Evolutionary conservation across 148 eudicot genomes (phyloP), one percentile per base, ranked within the genome.

Genomic region (Nepenthes gracilis): DNA sequence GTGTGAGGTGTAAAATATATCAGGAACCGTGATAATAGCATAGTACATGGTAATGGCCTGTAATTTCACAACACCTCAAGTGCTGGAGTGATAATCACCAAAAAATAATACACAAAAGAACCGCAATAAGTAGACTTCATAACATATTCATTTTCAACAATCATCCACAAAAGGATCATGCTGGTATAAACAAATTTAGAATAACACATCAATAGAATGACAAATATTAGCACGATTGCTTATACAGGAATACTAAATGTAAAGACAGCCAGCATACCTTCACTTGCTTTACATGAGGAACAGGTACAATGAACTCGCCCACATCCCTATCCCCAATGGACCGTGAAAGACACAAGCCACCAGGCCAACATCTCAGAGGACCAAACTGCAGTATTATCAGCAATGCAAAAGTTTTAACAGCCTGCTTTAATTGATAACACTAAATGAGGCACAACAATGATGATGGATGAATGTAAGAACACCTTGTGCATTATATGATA

Each of bases 341-440:
- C 48, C 98, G 84, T 13, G 98, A 88, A 43, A 93, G 87, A 64
- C 98, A 93, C 80, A 93, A 78, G 57, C 98, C 98, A 77, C 98
- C 98, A 55, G 98, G 98, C 98, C 98, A 93, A 86, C 98, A 93
- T 86, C 98, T 86, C 74, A 93, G 67, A 14, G 98, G 98, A 67
- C 98, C 98, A 82, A 93, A 78, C 98, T 93, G 73, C 65, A 72
- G 32, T 48, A 36, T 64, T 54, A 58, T 33, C 62, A 67, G 8
- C 55, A 14, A 5, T 32, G 23, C 23, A 38, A 36, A 56, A 57
- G 7, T 9, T 23, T n/a, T 32, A 9, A 48, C 23, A 40, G 45
- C 45, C 6, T 40, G 45, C 45, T 40, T 40, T 4, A 40, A 40
- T 40, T 40, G 8, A 40, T 8, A 23, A 23, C 23, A 0, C 23